A percentile compares a stretch with the other conserved stretches of the same genome.
Conservation (phyloP, 768 basidiomycete species). For the Termitomyces bulborhizus region DNA sequence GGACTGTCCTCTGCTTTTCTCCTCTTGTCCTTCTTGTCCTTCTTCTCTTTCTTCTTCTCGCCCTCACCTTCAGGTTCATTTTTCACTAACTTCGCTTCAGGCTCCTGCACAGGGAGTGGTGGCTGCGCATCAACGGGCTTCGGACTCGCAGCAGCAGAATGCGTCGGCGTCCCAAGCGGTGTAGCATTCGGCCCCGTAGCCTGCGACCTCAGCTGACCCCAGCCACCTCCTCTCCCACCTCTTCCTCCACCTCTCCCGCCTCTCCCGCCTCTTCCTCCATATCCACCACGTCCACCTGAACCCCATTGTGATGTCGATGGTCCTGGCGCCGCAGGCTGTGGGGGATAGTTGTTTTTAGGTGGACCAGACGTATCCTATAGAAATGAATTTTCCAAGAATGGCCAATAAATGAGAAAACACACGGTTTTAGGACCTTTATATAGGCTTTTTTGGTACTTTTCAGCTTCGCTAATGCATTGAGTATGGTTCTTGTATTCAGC, state of each 20-base stretch:
- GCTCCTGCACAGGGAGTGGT: slow-evolving; percentile 9
- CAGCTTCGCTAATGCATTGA: slow-evolving; percentile 82
- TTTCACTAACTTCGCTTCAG: slow-evolving; percentile 5
- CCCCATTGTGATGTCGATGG: slow-evolving; percentile 9
- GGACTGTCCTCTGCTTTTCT: slow-evolving; percentile 25
- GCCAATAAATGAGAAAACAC: slow-evolving; percentile 3
- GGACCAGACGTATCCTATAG: neutral
- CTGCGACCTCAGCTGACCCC: slow-evolving; percentile 21
- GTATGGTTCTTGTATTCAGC: slow-evolving; percentile 79
- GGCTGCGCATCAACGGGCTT: slow-evolving; percentile 6
- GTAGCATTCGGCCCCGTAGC: slow-evolving; percentile 66
- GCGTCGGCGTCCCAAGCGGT: slow-evolving; percentile 59
- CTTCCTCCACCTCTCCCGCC: slow-evolving; percentile 17
- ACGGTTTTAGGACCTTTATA: slow-evolving; percentile 77
- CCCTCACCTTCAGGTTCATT: neutral
- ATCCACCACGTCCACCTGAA: slow-evolving; percentile 17
- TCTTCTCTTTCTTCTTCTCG: slow-evolving; percentile 26
- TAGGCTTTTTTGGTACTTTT: slow-evolving; percentile 86
- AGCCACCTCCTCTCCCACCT: slow-evolving; percentile 28
- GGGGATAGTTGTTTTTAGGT: neutral
- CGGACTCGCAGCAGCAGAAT: slow-evolving; percentile 24
- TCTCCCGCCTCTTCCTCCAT: slow-evolving; percentile 15
- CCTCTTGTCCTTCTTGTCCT: slow-evolving; percentile 20
- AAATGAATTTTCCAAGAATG: neutral
- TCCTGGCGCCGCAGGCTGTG: neutral